Conservation (phyloP, 306 rosid genomes). For the Sicyos edulis region DNA sequence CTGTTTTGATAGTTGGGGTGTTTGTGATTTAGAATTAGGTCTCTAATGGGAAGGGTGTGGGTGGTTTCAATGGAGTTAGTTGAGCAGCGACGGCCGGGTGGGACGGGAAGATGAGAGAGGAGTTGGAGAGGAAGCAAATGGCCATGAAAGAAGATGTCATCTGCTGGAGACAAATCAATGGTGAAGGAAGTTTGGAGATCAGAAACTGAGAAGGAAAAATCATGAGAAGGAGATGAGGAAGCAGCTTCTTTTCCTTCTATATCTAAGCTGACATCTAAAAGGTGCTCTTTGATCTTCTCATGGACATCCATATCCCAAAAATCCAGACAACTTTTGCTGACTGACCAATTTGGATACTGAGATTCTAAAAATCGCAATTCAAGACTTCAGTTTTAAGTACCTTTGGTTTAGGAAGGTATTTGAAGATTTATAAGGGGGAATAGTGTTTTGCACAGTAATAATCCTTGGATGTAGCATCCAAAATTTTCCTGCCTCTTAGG, state of each 20-base stretch:
- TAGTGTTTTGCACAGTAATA: no score
- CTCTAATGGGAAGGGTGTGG: slow-evolving; percentile 54
- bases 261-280: slow-evolving; percentile 22
- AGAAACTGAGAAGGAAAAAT: slow-evolving; percentile 91
- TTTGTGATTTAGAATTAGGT: slow-evolving; percentile 26
- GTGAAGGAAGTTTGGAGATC: slow-evolving; percentile 61
- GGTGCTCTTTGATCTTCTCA: slow-evolving; percentile 30
- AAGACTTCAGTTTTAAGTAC: slow-evolving; percentile 34
- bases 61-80: slow-evolving; percentile 59
- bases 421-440: slow-evolving; percentile 22
- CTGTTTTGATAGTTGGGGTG: slow-evolving; percentile 21
- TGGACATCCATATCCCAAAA: slow-evolving; percentile 43
- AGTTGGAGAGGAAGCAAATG: slow-evolving; percentile 89
- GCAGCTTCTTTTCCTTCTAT: slow-evolving; percentile 26
- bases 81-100: slow-evolving; percentile 82
- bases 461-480: no score
- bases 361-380: slow-evolving; percentile 31
- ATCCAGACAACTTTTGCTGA: slow-evolving; percentile 22
- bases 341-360: slow-evolving; percentile 22
- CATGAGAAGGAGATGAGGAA: slow-evolving; percentile 83
- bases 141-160: slow-evolving; percentile 95
- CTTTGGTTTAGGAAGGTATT: slow-evolving; percentile 23
- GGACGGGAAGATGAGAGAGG: slow-evolving; percentile 68
- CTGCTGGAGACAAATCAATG: slow-evolving; percentile 84
- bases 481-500: no score